Percentiles rank a stretch among this genome's conserved stretches.
phyloP scores from a whole-genome alignment of 2,329 filamentous ascomycete species.

The Stemphylium beticola region DNA sequence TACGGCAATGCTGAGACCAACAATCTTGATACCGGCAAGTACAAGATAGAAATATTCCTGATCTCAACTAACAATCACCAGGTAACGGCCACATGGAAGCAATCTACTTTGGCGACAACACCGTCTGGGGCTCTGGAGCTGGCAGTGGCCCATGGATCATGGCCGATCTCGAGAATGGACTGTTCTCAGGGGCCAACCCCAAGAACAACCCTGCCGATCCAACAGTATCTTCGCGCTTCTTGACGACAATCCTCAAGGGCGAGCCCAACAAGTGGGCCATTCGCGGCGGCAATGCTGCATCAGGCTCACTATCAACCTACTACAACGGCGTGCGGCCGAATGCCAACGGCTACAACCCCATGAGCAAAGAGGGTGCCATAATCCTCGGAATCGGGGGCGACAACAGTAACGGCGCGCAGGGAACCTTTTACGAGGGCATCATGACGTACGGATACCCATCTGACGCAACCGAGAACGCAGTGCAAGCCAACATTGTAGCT shows the following conservation, averaged over 20 bases:
- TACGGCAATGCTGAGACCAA: constrained; percentile 53
- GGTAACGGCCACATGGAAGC: constrained; percentile 71
- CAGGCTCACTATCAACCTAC: constrained; percentile 63
- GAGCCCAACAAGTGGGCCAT: constrained; percentile 64
- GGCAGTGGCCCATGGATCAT: constrained; percentile 71
- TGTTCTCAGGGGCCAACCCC: constrained; percentile 63
- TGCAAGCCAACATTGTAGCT: constrained; percentile 66
- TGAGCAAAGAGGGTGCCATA: constrained; percentile 70
- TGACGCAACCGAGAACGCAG: constrained; percentile 63
- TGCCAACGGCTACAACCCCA: constrained; percentile 62
- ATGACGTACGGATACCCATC: constrained; percentile 68
- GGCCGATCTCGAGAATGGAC: constrained; percentile 71
- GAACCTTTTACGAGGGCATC: constrained; percentile 70
- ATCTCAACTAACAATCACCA: neutral
- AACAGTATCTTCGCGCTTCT: constrained; percentile 61
- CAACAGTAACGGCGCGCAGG: constrained; percentile 65
- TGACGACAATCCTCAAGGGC: constrained; percentile 65
- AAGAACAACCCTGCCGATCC: constrained; percentile 60
- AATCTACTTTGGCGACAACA: constrained; percentile 67
- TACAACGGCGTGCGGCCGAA: constrained; percentile 64
- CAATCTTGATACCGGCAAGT: constrained; percentile 51
- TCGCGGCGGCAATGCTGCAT: constrained; percentile 62
- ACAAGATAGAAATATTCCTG: accelerated
- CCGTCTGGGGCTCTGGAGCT: constrained; percentile 62
- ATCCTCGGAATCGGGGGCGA: constrained; percentile 75